Evolutionary conservation across 768 basidiomycete species (phyloP), one percentile per base, ranked within the genome.

Genomic region (Infundibulicybe gibba): DNA sequence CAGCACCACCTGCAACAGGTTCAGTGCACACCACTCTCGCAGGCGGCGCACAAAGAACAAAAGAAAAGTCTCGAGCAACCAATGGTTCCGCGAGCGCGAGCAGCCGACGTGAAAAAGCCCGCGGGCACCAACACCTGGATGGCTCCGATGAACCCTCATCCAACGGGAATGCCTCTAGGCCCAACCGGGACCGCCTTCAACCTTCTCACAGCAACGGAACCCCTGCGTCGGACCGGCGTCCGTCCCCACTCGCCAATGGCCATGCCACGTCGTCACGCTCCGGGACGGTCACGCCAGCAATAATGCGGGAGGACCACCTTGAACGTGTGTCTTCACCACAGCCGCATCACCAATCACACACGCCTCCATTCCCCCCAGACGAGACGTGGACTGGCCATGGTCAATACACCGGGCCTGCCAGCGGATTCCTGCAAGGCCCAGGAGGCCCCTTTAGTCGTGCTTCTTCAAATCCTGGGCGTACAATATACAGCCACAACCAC

Each of bases 381-480:
- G 58, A 61, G 17, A 51, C 49, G 32, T 64, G 65, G 66, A 49
- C 67, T n/a, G 25, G 25, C 35, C 68, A 64, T n/a, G 65, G 65
- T 37, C 68, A 64, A 48, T 72, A 70, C 47, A 70, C 74, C 12
- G 77, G 75, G 6, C 74, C 79, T 21, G 72, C 75, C 1, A 79
- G 76, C 44, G 76, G 70, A 2, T 75, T 76, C 46, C 56, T 77
- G 34, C 72, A 70, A 48, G 76, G 73, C 11, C 61, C 77, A 16
- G 63, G 57, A 14, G 63, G 58, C 30, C 57, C 72, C 5, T 74
- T 77, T 56, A 69, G 68, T 35, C 67, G 66, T 45, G 53, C 64
- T 38, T 48, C 58, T 17, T 71, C 74, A 56, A 80, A 78, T 48
- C 71, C 77, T 2, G 81, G 81, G 47, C 79, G 81, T 54, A 84